Base-by-base conservation (phyloP, 257 asterid genomes). In the Oldenlandia corymbosa region DNA sequence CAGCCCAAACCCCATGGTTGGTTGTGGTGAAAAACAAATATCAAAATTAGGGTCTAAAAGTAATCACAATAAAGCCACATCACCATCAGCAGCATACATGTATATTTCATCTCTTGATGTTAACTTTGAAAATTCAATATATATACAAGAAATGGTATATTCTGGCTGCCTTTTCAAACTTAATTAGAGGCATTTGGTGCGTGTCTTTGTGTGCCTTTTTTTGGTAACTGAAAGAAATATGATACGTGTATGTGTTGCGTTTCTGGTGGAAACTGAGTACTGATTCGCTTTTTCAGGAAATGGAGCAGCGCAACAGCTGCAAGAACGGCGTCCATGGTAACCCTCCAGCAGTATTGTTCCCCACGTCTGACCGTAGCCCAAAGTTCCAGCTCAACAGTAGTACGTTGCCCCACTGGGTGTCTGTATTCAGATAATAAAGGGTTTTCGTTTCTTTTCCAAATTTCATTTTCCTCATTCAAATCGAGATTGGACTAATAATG, bases 261-360 rank as follows among this genome's bases (percentile, higher is more conserved):
- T 41, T 30, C n/a, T n/a, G 5, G 54, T 28, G 57, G 56, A 58
- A 59, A n/a, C 64, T 45, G 58, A 49, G 12, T 36, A 68, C 21
- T 51, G 49, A 51, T 69, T 53, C n/a, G 52, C 58, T 31, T 42
- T 56, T 45, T 66, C 77, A 78, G 79, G 71, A 64, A 70, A 58
- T 63, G 69, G 72, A 59, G n/a, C 67, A 30, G 68, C 36, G 60
- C 18, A 64, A 21, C n/a, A n/a, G n/a, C 27, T 12, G 68, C 56
- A 54, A 51, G 66, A 62, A 47, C 66, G 66, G 71, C 50, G 67
- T 72, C 51, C 67, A 45, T 21, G 56, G 41, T 34, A 70, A 76
- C 27, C 34, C 59, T 65, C 47, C 67, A 43, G n/a, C n/a, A n/a
- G n/a, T n/a, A n/a, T 54, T 41, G 17, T 56, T 48, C 48, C 55